Evolutionary conservation across 306 rosid species (phyloP).

Genomic region (Quercus wislizeni): DNA sequence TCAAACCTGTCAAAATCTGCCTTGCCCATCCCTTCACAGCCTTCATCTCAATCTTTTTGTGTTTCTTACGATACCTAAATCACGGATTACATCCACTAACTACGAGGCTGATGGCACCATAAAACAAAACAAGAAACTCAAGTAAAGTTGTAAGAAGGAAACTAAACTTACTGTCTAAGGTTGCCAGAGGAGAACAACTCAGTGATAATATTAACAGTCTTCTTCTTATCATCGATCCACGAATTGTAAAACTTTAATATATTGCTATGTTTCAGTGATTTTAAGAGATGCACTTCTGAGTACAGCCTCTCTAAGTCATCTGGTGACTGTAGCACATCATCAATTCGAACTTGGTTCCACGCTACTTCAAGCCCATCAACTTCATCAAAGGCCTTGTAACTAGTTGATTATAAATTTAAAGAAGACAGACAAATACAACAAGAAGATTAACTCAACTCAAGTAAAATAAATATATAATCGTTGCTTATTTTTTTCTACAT

Average conservation of each 20-base stretch:
- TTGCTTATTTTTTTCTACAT: not conserved
- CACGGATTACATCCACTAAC: slow-evolving; percentile 34
- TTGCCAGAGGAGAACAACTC: slow-evolving; percentile 94
- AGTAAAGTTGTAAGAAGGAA: slow-evolving; percentile 8
- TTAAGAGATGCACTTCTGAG: slow-evolving; percentile 80
- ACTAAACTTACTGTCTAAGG: slow-evolving; percentile 78
- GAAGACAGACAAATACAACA: slow-evolving; percentile 11
- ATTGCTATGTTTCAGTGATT: slow-evolving; percentile 74
- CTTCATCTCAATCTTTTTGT: slow-evolving; percentile 76
- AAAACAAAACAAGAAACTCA: slow-evolving; percentile 16
- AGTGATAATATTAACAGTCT: slow-evolving; percentile 83
- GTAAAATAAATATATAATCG: not conserved
- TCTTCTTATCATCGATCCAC: slow-evolving; percentile 81
- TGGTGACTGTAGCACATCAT: slow-evolving; percentile 62
- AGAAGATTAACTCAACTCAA: slow-evolving; percentile 5
- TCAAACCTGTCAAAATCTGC: slow-evolving; percentile 79
- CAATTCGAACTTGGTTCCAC: slow-evolving; percentile 81
- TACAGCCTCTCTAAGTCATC: slow-evolving; percentile 73
- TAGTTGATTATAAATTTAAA: slow-evolving; percentile 21
- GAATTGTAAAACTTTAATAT: slow-evolving; percentile 82
- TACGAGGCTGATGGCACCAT: slow-evolving; percentile 23
- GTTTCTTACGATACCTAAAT: slow-evolving; percentile 79
- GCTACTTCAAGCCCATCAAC: slow-evolving; percentile 96
- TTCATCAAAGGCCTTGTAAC: slow-evolving; percentile 93
- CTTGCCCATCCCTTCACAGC: slow-evolving; percentile 93